phyloP scores from a whole-genome alignment of 2,329 filamentous ascomycete species.

The Cryphonectria carpinicola region DNA sequence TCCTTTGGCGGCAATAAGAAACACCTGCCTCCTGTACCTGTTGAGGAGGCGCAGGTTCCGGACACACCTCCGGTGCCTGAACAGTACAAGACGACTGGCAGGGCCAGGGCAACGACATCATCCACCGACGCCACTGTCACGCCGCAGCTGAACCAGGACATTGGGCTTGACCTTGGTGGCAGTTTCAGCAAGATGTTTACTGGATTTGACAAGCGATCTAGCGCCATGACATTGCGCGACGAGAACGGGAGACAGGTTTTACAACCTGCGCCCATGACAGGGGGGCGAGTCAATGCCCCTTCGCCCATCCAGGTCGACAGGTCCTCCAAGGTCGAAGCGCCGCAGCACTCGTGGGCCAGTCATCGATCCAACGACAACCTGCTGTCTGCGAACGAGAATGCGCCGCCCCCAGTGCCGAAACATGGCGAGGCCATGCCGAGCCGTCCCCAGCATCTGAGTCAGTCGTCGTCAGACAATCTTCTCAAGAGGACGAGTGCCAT shows the following conservation, averaged over 20 bases:
- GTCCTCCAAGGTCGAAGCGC: constrained; percentile 48
- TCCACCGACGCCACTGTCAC: constrained; percentile 60
- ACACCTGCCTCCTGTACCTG: constrained; percentile 42
- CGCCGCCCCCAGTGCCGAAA: constrained; percentile 44
- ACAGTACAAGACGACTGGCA: constrained; percentile 35
- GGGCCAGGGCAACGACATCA: constrained; percentile 55
- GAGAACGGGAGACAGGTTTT: constrained; percentile 42
- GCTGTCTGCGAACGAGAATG: constrained; percentile 44
- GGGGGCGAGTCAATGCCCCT: constrained; percentile 50
- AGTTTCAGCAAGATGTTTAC: constrained; percentile 62
- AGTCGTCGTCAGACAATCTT: constrained; percentile 40
- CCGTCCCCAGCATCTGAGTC: constrained; percentile 11
- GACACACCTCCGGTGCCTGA: constrained; percentile 43
- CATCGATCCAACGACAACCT: constrained; percentile 55
- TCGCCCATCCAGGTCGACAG: constrained; percentile 54
- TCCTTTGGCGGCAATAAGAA: constrained; percentile 64
- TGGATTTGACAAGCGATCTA: constrained; percentile 59
- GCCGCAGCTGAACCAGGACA: constrained; percentile 51
- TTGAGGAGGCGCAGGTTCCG: constrained; percentile 41
- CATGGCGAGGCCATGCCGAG: constrained; percentile 34
- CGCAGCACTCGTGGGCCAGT: constrained; percentile 56
- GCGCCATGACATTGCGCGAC: constrained; percentile 51
- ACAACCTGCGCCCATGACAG: constrained; percentile 50
- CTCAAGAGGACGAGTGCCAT: constrained; percentile 37
- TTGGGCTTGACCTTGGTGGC: constrained; percentile 57